Percentiles rank a stretch among this genome's conserved stretches.
Evolutionary conservation across 768 basidiomycete genomes (phyloP).

Genomic region (Serendipita sp.): DNA sequence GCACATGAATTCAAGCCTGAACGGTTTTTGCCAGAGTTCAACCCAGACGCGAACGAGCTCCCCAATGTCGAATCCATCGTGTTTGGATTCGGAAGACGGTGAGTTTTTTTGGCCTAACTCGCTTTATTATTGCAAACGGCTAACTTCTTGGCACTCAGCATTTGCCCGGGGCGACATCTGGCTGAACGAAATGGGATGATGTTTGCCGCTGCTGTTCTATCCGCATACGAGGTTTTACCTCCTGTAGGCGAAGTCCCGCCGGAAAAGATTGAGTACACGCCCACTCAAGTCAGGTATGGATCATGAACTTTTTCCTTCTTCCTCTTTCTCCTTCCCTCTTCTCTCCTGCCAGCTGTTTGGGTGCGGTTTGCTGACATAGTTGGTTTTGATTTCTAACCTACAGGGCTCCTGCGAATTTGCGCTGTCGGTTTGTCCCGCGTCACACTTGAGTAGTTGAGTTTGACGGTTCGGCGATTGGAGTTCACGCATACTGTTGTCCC

Average conservation of each 20-base stretch:
- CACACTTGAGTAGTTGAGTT: too few species aligned
- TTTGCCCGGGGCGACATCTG: not conserved
- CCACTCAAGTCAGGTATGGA: too few species aligned
- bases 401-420: too few species aligned
- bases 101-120: not conserved
- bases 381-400: too few species aligned
- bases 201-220: not conserved
- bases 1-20: not conserved
- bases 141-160: not conserved
- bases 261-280: too few species aligned
- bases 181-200: not conserved
- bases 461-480: too few species aligned
- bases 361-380: too few species aligned
- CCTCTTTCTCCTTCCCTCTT: too few species aligned
- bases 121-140: not conserved
- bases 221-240: not conserved
- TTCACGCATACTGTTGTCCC: too few species aligned
- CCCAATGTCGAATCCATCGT: not conserved
- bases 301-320: too few species aligned
- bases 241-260: not conserved
- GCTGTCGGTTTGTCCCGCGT: too few species aligned
- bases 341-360: too few species aligned
- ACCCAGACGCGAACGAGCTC: not conserved
- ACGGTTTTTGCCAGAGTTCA: not conserved
- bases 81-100: not conserved